Evolutionary conservation across 225 moss, liverwort and hornwort genomes (phyloP), one percentile per base, ranked within the genome.

Genomic region (Antitrichia curtipendula): DNA sequence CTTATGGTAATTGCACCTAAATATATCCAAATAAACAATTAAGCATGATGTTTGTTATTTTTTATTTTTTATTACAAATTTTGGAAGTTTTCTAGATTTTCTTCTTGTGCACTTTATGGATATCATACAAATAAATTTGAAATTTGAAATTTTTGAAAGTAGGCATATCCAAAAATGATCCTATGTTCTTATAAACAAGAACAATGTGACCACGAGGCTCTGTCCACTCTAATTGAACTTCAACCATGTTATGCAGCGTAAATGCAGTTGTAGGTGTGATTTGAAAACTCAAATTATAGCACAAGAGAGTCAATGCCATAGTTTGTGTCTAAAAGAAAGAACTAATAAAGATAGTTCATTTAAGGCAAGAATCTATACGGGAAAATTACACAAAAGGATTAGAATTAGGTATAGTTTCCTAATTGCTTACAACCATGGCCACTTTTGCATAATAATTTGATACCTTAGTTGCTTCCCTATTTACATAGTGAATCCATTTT

Each of bases 391-490:
- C 1, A 19, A 74, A 31, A 7, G 1, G 18, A 0, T 3, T 19
- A 31, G 2, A 45, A 27, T 45, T 43, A 28, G 28, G 1, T 16
- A 0, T 10, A 17, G 10, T 45, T 31, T 73, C 7, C 0, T 47
- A 29, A 7, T 0, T 45, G 0, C 6, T 29, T 72, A 29, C 0
- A 47, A 49, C 19, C 49, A 74, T 31, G 12, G 1, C 4, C 1
- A 11, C 3, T 43, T 27, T 45, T 72, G 10, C 10, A 72, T 17
- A 47, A 12, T 19, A 7, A 12, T 31, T 49, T 45, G 47, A 71
- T 71, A 71, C 16, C 16, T 71, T 27, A 7, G 0, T 32, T 49
- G 32, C 20, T 3, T 17, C 17, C 6, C 2, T 3, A 9, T 17
- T 10, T 28, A 28, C 0, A 17, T 28, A 2, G 16, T 41, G 41